These are phyloP conservation scores for Galerina marginata DNA, from an alignment of 768 basidiomycete species.

Conservation along the genomic window DNA sequence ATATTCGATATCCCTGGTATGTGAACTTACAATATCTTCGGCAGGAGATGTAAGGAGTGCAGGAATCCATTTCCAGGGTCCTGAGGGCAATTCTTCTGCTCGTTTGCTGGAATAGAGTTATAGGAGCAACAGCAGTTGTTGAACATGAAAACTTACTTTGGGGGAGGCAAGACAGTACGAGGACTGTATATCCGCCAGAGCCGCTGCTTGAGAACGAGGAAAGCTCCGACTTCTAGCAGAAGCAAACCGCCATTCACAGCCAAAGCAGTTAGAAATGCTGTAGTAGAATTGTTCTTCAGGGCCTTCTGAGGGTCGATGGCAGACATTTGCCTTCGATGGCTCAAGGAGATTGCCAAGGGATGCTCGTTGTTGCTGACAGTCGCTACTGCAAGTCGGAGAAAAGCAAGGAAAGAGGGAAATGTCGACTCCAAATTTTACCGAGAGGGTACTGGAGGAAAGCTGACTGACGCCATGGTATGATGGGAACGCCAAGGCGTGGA, in stretches of 20 bases:
- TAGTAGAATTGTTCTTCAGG: slow-evolving; percentile 38
- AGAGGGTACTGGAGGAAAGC: too few relatives aligned
- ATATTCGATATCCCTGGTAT: not conserved
- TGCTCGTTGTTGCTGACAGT: too few relatives aligned
- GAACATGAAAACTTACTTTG: slow-evolving; percentile 41
- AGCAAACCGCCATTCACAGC: slow-evolving; percentile 59
- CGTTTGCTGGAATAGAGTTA: slow-evolving; percentile 43
- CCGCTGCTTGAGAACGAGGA: slow-evolving; percentile 59
- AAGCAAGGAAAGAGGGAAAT: too few relatives aligned
- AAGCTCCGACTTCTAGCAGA: slow-evolving; percentile 54
- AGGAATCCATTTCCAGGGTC: slow-evolving; percentile 57
- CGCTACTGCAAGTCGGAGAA: too few relatives aligned
- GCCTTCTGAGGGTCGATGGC: slow-evolving; percentile 33
- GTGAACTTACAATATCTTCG: slow-evolving; percentile 48
- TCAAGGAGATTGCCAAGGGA: too few relatives aligned
- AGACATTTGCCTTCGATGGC: slow-evolving; percentile 22
- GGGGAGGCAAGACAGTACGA: slow-evolving; percentile 63
- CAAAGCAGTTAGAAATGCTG: slow-evolving; percentile 65
- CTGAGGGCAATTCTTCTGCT: slow-evolving; percentile 46
- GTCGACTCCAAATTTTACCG: too few relatives aligned
- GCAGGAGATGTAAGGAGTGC: slow-evolving; percentile 46
- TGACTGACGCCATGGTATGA: too few relatives aligned
- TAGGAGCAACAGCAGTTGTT: too few relatives aligned
- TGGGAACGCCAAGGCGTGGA: too few relatives aligned
- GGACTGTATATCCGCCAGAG: slow-evolving; percentile 68